Evolutionary conservation across 139 green algal genomes (phyloP), one percentile per base, ranked within the genome.

Genomic region (Chlorella sp.): DNA sequence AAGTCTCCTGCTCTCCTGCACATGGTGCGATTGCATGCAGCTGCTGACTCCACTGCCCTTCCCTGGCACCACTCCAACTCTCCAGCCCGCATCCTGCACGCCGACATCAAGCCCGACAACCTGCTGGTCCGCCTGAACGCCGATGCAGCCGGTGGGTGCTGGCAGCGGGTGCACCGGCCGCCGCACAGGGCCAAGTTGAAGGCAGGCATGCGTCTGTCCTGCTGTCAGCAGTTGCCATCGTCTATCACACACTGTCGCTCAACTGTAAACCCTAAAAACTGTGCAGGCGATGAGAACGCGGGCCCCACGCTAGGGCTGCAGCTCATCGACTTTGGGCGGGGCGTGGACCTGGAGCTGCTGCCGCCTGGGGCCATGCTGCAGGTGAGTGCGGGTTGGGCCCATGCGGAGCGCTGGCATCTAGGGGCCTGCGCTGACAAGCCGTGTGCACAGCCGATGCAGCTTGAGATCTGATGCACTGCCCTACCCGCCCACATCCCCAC

Each of bases 71-170:
- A n/a, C n/a, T n/a, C n/a, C n/a, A n/a, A n/a, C n/a, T n/a, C n/a
- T n/a, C n/a, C 62, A 44, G 64, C 85, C 4, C 65, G 58, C 28
- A 58, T 92, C 65, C 28, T 92, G 40, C 89, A 92, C 80, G 76
- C 76, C 34, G 89, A 92, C 80, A 88, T 92, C 65, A 92, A 92
- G 78, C 89, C 89, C 13, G 89, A 92, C 83, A 92, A 92, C 80
- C 62, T 92, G 72, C 74, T 92, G 78, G 81, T 95, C 44, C 60
- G n/a, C 46, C 64, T 87, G 62, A 36, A 60, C 51, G 51, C 51
- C 14, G 51, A 60, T 24, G 51, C 51, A 26, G 51, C 2, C 16
- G 51, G 51, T 60, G 51, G 24, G 51, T 20, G 46, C 46, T 7
- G 46, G 11, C 11, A 54, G 46, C 11, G n/a, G n/a, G n/a, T n/a